These are phyloP conservation scores for Vaccinium macrocarpon DNA, from an alignment of 148 eudicot species.

Conservation along the genomic window DNA sequence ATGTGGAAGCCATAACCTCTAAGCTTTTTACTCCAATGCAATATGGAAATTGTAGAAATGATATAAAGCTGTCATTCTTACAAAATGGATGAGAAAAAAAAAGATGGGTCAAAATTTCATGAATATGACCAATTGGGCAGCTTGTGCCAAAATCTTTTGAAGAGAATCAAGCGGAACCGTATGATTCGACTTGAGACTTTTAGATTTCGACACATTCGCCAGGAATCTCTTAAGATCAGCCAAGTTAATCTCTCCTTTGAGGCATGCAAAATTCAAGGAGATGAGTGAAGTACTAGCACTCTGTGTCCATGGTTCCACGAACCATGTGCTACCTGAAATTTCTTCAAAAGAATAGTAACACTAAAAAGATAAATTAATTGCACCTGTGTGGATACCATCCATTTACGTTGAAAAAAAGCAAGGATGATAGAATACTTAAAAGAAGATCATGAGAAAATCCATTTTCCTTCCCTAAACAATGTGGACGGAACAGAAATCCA, in stretches of 20 bases:
- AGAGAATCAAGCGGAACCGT: conserved; percentile 61
- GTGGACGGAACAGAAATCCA: too few relatives aligned
- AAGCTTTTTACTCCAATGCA: conserved; percentile 78
- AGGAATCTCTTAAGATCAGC: conserved; percentile 70
- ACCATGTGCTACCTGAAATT: too few relatives aligned
- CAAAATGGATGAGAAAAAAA: neutral
- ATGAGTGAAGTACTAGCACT: conserved; percentile 49
- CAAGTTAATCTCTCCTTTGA: conserved; percentile 64
- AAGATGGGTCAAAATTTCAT: neutral
- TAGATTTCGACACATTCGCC: conserved; percentile 56
- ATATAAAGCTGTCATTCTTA: neutral
- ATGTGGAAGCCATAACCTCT: conserved; percentile 54
- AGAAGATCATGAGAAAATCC: too few relatives aligned
- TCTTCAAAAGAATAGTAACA: too few relatives aligned
- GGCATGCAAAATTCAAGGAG: conserved; percentile 82
- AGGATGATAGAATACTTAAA: too few relatives aligned
- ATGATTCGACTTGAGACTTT: conserved; percentile 58
- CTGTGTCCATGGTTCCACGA: too few relatives aligned
- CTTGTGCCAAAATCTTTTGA: conserved; percentile 51
- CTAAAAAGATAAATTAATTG: too few relatives aligned
- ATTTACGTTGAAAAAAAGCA: too few relatives aligned
- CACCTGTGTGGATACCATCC: too few relatives aligned
- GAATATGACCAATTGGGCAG: conserved; percentile 48
- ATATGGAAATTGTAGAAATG: conserved; percentile 51
- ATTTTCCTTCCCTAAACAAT: too few relatives aligned